These are phyloP conservation scores for Ceratocystis smalleyi DNA, from an alignment of 2,329 filamentous ascomycete species.

Conservation along the genomic window DNA sequence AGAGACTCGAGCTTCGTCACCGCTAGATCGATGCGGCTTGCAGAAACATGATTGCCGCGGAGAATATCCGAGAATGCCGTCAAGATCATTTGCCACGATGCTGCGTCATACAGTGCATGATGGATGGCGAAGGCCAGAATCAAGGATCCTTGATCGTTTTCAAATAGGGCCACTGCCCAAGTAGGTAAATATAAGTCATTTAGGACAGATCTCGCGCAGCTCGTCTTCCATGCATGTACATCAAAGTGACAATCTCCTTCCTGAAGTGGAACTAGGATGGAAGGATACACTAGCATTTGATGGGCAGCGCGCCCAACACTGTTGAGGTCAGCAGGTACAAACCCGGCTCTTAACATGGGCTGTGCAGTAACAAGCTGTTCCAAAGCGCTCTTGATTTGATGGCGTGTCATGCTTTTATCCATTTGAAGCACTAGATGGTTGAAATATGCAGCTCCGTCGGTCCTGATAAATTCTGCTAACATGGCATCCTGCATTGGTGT, in stretches of 20 bases:
- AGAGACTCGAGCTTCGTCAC: not conserved
- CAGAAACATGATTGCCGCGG: constrained; percentile 15
- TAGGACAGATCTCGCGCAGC: constrained; percentile 25
- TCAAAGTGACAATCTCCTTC: constrained; percentile 20
- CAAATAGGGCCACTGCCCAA: constrained; percentile 45
- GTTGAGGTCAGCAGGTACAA: constrained; percentile 35
- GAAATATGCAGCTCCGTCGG: constrained; percentile 54
- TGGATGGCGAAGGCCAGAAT: constrained; percentile 40
- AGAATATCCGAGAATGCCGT: constrained; percentile 34
- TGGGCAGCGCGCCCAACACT: not conserved
- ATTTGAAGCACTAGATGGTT: constrained; percentile 51
- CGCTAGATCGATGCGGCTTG: not conserved
- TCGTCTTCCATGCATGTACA: constrained; percentile 26
- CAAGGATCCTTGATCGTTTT: constrained; percentile 17
- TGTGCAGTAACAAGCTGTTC: constrained; percentile 35
- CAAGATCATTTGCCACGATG: constrained; percentile 52
- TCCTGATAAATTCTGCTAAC: constrained; percentile 56
- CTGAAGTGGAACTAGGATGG: not conserved
- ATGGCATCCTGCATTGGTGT: constrained; percentile 69
- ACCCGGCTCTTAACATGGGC: constrained; percentile 63
- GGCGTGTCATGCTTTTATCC: constrained; percentile 25
- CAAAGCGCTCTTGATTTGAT: constrained; percentile 45
- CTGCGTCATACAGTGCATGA: constrained; percentile 76
- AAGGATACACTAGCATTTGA: constrained; percentile 11
- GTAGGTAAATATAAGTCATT: constrained; percentile 37